These are phyloP conservation scores for Talaromyces sp. DNA, from an alignment of 2,329 filamentous ascomycete genomes.

Conservation along the genomic window DNA sequence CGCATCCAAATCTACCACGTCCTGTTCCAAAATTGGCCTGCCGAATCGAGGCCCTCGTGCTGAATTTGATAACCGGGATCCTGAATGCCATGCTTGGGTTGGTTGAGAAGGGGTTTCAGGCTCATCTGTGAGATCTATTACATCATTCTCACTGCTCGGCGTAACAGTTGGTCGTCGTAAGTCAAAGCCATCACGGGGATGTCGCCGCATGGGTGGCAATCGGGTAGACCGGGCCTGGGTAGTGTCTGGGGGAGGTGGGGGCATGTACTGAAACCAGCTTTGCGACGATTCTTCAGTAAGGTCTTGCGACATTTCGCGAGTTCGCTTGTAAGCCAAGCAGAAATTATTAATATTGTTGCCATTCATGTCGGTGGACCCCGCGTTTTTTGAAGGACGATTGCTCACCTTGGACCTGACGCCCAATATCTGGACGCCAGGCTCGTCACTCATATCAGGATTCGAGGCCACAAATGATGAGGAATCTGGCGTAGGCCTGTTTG, in stretches of 20 bases:
- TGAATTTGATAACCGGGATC: constrained; percentile 14
- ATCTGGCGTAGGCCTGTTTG: neutral
- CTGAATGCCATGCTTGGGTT: constrained; percentile 12
- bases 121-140: constrained; percentile 53
- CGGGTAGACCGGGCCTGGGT: constrained; percentile 24
- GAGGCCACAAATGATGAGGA: neutral
- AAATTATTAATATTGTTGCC: constrained; percentile 20
- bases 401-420: constrained; percentile 44
- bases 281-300: constrained; percentile 28
- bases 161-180: constrained; percentile 54
- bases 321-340: constrained; percentile 29
- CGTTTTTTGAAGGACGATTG: constrained; percentile 13
- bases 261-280: constrained; percentile 30
- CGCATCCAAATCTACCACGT: constrained; percentile 46
- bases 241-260: constrained; percentile 26
- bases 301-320: constrained; percentile 40
- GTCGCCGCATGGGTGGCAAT: constrained; percentile 43
- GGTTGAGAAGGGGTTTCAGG: constrained; percentile 39
- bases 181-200: constrained; percentile 58
- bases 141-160: constrained; percentile 33
- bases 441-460: constrained; percentile 39
- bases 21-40: constrained; percentile 37
- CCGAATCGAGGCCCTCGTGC: constrained; percentile 39
- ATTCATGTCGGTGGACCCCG: constrained; percentile 26
- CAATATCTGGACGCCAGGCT: constrained; percentile 40